Evolutionary conservation across 306 rosid genomes (phyloP).

Genomic region (Pterocarpus santalinus): DNA sequence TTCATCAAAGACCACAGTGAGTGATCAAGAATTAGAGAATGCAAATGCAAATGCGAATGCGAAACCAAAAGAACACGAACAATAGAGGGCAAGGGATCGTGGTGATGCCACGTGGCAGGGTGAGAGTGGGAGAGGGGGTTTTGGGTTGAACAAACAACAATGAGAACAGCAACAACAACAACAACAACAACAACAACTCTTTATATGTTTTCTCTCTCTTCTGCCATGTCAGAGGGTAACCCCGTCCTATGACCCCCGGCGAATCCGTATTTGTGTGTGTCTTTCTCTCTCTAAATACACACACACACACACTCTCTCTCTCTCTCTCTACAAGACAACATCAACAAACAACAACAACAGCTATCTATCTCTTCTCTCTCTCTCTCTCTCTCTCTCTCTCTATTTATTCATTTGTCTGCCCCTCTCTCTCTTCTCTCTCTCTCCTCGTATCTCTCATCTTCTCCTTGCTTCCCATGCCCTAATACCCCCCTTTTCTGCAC

Average conservation of each 20-base stretch:
- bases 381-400: conserved; percentile 73
- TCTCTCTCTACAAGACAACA: conserved; percentile 48
- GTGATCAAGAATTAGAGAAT: not conserved
- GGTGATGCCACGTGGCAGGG: conserved; percentile 64
- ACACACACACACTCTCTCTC: conserved; percentile 49
- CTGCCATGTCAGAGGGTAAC: conserved; percentile 96
- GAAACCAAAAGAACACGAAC: not conserved
- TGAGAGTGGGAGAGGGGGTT: conserved; percentile 50
- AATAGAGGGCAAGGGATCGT: not conserved
- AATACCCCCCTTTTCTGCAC: conserved; percentile 48
- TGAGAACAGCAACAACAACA: conserved; percentile 37
- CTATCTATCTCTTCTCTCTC: conserved; percentile 52
- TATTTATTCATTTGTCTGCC: conserved; percentile 63
- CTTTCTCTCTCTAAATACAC: conserved; percentile 62
- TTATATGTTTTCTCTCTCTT: conserved; percentile 52
- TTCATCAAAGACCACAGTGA: not conserved
- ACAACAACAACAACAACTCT: conserved; percentile 47
- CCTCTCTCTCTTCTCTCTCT: conserved; percentile 54
- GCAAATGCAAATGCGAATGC: not conserved
- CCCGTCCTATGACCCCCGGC: conserved; percentile 92
- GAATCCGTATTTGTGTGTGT: conserved; percentile 80
- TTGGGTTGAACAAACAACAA: conserved; percentile 43
- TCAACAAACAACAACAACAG: conserved; percentile 7
- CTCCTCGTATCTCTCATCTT: conserved; percentile 58
- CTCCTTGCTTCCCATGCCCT: conserved; percentile 71